A percentile compares a stretch with the other conserved stretches of the same genome.
Evolutionary conservation across 163 green algal genomes (phyloP).

Genomic region (Scenedesmus sp.): DNA sequence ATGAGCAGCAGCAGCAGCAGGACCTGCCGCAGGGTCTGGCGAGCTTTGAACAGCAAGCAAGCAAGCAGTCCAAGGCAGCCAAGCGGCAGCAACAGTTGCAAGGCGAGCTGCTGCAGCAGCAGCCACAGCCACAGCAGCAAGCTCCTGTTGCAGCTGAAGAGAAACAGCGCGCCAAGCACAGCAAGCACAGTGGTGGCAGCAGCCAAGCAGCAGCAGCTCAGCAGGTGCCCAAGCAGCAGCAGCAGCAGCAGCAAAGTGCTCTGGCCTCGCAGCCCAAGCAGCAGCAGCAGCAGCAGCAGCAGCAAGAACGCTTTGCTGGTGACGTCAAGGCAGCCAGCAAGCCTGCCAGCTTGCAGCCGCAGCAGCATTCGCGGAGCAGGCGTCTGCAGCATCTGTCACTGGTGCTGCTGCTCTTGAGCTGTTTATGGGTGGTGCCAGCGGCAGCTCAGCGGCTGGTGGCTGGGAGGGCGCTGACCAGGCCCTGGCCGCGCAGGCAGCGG

Average conservation of each 20-base stretch:
- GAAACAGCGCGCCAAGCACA: background rate
- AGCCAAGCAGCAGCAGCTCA: background rate
- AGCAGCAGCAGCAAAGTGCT: background rate
- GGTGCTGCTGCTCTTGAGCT: slow-evolving; percentile 45
- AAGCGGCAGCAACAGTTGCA: slow-evolving; percentile 19
- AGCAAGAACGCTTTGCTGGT: background rate
- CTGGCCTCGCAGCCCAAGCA: slow-evolving; percentile 13
- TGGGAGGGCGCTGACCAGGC: slow-evolving; percentile 50
- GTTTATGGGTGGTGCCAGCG: background rate
- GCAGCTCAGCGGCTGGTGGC: background rate
- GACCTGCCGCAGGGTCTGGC: background rate
- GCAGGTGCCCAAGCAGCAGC: background rate
- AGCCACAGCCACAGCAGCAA: background rate
- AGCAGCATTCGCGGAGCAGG: background rate
- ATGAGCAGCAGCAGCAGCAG: slow-evolving; percentile 33
- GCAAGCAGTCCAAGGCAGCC: slow-evolving; percentile 1
- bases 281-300: background rate
- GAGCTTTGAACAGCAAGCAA: background rate
- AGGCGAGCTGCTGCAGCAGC: slow-evolving; percentile 13
- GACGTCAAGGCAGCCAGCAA: background rate
- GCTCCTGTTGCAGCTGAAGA: background rate
- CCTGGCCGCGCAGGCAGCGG: background rate
- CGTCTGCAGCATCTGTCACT: slow-evolving; percentile 9
- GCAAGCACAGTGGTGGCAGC: background rate
- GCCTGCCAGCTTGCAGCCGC: background rate